Evolutionary conservation across 192 early-diverging fungal genomes (phyloP), one percentile per base, ranked within the genome.

Genomic region (Backusella parvicylindrica): DNA sequence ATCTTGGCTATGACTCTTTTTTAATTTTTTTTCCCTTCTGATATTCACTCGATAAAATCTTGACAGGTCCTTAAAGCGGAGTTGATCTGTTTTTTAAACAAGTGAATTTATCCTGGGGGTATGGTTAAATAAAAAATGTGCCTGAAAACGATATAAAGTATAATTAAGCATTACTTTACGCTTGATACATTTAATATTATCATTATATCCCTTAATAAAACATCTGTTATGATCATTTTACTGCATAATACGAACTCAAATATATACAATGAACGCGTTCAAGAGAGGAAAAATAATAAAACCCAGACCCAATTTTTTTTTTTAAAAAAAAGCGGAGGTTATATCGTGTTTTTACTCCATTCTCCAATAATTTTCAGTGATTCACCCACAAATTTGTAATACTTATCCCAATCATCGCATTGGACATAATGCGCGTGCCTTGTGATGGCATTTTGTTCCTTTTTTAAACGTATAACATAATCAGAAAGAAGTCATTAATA

Each of bases 371-470:
- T 28, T 60, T 60, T 26, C 53, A 60, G 53, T 60, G 23, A 60
- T 60, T 60, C 53, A 60, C 53, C 53, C 53, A 60, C 26, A 60
- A 28, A 28, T 26, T 60, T 60, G 53, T 60, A 60, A 60, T 60
- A 60, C 53, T 60, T 60, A 56, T 56, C 50, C 50, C 50, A 56
- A 56, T 56, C 50, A 56, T 56, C 50, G 50, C 23, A 56, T 56
- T 56, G 50, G 50, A 56, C 50, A 56, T 56, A 8, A 11, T 9
- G 50, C 50, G 50, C 50, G 50, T 56, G 50, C 43, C 21, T 56
- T 56, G 21, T 3, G 23, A 21, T 56, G 23, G 2, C n/a, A 23
- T 23, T 26, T 56, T n/a, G n/a, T n/a, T n/a, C n/a, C n/a, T 26
- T 56, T 56, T 60, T 60, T 15, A 12, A 13, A 60, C 37, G 11